Evolutionary conservation across 1,139 yeast genomes (phyloP), one percentile per base, ranked within the genome.

Genomic region (Pichia sorboxylosa): DNA sequence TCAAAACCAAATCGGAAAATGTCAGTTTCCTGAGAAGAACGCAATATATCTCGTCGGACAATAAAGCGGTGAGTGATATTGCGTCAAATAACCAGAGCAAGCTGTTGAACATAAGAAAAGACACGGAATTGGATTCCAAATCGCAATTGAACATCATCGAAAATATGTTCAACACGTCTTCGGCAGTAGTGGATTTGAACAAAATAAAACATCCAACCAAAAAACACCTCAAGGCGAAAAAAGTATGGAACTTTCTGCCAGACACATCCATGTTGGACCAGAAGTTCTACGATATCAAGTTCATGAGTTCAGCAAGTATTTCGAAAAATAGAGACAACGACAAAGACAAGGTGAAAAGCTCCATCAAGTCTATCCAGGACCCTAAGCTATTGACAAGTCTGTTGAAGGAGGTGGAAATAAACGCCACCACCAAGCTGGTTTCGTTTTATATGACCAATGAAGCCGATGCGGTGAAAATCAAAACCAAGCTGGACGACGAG

Each of bases 1-100:
- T 63, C 51, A 66, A 70, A 73, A 59, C 63, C 22, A 49, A 51
- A 29, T 52, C 58, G 29, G 66, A 69, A 5, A 66, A 66, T 27
- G 96, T 87, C 17, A 72, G 93, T 14, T 87, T 87, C 59, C 67
- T 87, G 52, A 76, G 97, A 60, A 75, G 97, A 61, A 87, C 97
- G 0, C 97, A 90, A 55, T 90, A 90, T 54, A 81, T 84, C 40
- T 67, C 85, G 11, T 73, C 54, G 5, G 54, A 32, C 34, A 34
- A 23, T 27, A 31, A 32, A 15, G 30, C 31, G 8, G 31, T 27
- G n/a, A 35, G 31, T 16, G 32, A 25, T 4, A 21, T 33, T 3
- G 24, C 31, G 10, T 37, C 21, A 6, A 15, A 18, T 5, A 23
- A 23, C n/a, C 17, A 18, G 14, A 22, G 6, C 17, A 29, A 26